Evolutionary conservation across 306 rosid species (phyloP), one percentile per base, ranked within the genome.

Genomic region (Cucurbita argyrosperma): DNA sequence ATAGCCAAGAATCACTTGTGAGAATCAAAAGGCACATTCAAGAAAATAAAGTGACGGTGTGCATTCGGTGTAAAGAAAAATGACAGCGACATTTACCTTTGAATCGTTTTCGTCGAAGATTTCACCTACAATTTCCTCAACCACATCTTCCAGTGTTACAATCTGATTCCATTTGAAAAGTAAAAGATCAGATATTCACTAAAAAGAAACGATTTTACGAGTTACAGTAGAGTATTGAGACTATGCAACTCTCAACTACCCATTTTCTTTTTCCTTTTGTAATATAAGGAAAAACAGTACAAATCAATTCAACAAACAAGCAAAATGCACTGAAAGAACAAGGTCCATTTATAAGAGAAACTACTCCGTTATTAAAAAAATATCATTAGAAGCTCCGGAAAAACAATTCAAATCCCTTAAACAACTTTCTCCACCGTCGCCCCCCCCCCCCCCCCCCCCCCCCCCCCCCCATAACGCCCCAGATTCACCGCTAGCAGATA

Each of bases 41-140:
- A 47, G 54, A 43, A 62, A 16, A 51, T 4, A n/a, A 35, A 51
- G 51, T 30, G 45, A 37, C 15, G 54, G 60, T 40, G 35, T 13
- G 23, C 63, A 5, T 12, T 66, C 46, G 14, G 8, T 1, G 19
- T 9, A 76, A 60, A 55, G 21, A 54, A 53, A 40, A 43, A 50
- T 18, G 23, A 14, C 4, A 83, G 15, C 16, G 26, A 64, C 76
- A 53, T 64, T 83, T 81, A 91, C 99, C 87, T 95, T 95, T 13
- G 99, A 95, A 81, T 95, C 99, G 76, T 87, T 95, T 86, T 95
- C 99, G 57, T 95, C 99, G 55, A 95, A 95, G 67, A 95, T 95
- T 89, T 95, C 97, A 70, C 99, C 99, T 72, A 95, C 99, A 82
- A 95, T 91, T 82, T 95, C 99, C 85, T 95, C 99, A 61, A 95